A percentile compares a stretch with the other conserved stretches of the same genome.
phyloP scores from a whole-genome alignment of 2,329 filamentous ascomycete genomes.

The Sordariomycetes sp. region DNA sequence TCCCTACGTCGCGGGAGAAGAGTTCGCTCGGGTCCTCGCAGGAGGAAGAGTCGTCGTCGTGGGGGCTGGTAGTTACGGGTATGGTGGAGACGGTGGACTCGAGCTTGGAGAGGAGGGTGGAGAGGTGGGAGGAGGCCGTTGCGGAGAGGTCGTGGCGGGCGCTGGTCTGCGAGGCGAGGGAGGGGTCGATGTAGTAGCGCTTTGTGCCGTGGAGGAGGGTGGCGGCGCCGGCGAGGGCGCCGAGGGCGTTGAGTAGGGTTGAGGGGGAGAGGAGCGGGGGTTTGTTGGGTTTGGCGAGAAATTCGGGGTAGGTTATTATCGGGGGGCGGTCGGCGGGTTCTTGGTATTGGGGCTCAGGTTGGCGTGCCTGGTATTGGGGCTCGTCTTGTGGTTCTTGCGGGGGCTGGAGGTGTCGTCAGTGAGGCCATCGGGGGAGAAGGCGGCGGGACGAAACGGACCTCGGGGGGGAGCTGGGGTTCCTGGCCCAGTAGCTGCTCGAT shows the following conservation, averaged over 20 bases:
- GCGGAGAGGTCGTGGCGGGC: constrained; percentile 39
- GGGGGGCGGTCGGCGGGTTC: constrained; percentile 27
- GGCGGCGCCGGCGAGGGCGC: constrained; percentile 42
- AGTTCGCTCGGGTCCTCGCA: constrained; percentile 59
- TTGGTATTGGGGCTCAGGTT: constrained; percentile 4
- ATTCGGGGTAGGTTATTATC: constrained; percentile 59
- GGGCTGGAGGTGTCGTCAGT: neutral
- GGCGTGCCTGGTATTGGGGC: neutral
- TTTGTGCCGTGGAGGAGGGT: constrained; percentile 57
- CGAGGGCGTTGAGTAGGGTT: constrained; percentile 44
- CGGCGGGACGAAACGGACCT: neutral
- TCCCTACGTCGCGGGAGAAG: constrained; percentile 69
- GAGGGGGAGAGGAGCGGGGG: constrained; percentile 49
- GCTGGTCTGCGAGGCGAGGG: constrained; percentile 37
- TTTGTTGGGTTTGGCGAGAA: constrained; percentile 41
- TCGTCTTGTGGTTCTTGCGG: neutral
- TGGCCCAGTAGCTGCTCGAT: constrained; percentile 51
- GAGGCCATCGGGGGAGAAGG: neutral
- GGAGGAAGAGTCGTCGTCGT: constrained; percentile 4
- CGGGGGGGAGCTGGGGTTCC: constrained; percentile 1
- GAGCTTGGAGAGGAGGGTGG: constrained; percentile 33
- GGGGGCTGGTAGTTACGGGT: constrained; percentile 20
- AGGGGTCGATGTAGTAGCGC: constrained; percentile 53
- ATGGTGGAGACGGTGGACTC: constrained; percentile 48
- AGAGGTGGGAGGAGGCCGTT: constrained; percentile 30